Conservation (phyloP, 495 filamentous ascomycete genomes). For the Annulohypoxylon stygium region DNA sequence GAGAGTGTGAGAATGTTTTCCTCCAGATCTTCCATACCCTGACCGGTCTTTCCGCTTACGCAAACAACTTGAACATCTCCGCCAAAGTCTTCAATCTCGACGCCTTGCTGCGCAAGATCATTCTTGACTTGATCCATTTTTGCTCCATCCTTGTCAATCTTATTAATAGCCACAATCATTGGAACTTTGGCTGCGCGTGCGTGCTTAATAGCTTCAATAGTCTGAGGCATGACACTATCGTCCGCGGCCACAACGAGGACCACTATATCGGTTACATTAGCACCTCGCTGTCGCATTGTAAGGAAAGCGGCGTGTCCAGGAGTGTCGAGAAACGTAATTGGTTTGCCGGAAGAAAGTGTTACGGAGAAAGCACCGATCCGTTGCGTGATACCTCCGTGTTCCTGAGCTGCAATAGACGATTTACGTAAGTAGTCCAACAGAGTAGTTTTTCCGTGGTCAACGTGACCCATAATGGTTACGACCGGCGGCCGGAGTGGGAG, state of each 20-base stretch:
- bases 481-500: constrained; percentile 87
- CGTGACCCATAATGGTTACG: constrained; percentile 99
- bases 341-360: constrained; percentile 82
- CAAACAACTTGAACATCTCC: constrained; percentile 93
- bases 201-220: constrained; percentile 95
- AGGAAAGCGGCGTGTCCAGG: constrained; percentile 97
- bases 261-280: constrained; percentile 96
- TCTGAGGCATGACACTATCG: constrained; percentile 98
- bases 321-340: constrained; percentile 96
- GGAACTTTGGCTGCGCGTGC: constrained; percentile 91
- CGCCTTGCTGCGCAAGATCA: constrained; percentile 84
- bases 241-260: constrained; percentile 97
- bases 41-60: constrained; percentile 93
- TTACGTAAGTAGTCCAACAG: constrained; percentile 94
- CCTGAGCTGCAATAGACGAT: constrained; percentile 87
- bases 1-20: constrained; percentile 86
- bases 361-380: constrained; percentile 99
- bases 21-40: constrained; percentile 92
- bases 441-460: constrained; percentile 99
- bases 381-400: constrained; percentile 98
- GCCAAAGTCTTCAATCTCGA: constrained; percentile 95
- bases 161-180: constrained; percentile 98
- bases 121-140: constrained; percentile 85
- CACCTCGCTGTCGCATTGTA: constrained; percentile 94
- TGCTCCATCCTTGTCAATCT: constrained; percentile 88